Base-by-base conservation (phyloP, 352 stramenopile genomes). In the Phytopythium aichiense region DNA sequence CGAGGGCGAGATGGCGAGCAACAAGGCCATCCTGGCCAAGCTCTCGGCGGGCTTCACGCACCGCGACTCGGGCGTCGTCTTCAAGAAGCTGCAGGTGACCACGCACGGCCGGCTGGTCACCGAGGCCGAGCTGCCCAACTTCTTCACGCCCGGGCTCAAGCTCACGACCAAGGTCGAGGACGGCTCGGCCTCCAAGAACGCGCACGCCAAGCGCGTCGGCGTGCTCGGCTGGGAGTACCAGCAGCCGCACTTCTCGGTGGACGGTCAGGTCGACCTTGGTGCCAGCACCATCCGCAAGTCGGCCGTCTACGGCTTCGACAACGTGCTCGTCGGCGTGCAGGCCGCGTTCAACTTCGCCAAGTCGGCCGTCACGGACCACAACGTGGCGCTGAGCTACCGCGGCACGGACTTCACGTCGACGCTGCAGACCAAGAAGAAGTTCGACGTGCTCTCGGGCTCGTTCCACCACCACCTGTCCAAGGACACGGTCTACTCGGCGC, bases 11-110 rank as follows among this genome's bases (percentile, higher is more conserved):
- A 89, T 95, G 79, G 71, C 72, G 63, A 87, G 75, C 76, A 92
- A 93, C 82, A 95, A 95, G 79, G 77, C 81, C 62, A 93, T 95
- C 68, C 62, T 95, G 7, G 86, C 79, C 58, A 95, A 95, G 78
- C 72, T 93, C 65, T 83, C 77, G 31, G 81, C 80, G 61, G 68
- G 76, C 56, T 94, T 92, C 74, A 81, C 78, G 51, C 83, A 92
- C 72, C 53, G 61, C 52, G 64, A 64, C 51, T 86, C 68, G 56
- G 76, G 80, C 55, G 69, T 93, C 20, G 70, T 90, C 11, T 88
- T 93, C 67, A 93, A 91, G 78, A 95, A 95, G 84, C 77, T 95
- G 56, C 86, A 95, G 74, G 81, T 92, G 54, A 93, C 84, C 16
- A 95, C 84, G 22, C 80, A 92, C 64, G 86, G 86, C 58, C 80